Conservation (phyloP, 139 green algal genomes). For the Tetratostichococcus sp. region DNA sequence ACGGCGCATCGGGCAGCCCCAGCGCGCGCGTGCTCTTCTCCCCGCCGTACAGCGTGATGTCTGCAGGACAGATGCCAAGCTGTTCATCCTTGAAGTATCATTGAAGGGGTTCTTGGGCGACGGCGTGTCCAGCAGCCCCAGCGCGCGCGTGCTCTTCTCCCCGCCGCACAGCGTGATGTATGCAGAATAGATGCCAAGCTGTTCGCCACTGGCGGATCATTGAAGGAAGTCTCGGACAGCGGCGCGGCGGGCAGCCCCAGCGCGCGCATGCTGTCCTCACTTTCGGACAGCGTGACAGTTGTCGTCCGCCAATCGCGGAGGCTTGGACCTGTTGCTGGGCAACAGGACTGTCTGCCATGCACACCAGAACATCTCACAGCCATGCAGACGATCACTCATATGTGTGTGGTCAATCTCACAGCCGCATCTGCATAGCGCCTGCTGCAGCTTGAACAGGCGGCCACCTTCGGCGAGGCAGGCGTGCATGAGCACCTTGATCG, state of each 20-base stretch:
- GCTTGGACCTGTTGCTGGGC: no score
- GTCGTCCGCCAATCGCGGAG: no score
- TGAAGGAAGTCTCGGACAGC: neutral
- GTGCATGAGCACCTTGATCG: conserved; percentile 85
- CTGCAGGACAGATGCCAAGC: neutral
- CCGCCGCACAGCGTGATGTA: conserved; percentile 63
- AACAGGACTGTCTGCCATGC: no score
- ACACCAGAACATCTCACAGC: no score
- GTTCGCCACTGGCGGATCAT: neutral
- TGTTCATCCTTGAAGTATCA: no score
- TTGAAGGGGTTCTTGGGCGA: neutral
- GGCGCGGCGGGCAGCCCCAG: conserved; percentile 31
- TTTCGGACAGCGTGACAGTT: conserved; percentile 58
- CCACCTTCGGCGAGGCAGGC: conserved; percentile 35
- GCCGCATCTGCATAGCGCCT: conserved; percentile 52
- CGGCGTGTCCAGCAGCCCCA: no score
- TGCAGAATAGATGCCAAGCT: neutral
- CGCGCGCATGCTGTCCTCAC: conserved; percentile 27
- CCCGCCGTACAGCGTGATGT: conserved; percentile 64
- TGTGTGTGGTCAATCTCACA: no score
- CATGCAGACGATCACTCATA: no score
- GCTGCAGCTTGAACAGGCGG: conserved; percentile 20
- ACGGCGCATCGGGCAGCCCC: conserved; percentile 50
- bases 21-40: conserved; percentile 29
- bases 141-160: conserved; percentile 22